phyloP scores from a whole-genome alignment of 2,329 filamentous ascomycete species.

The Phialocephala sp. region DNA sequence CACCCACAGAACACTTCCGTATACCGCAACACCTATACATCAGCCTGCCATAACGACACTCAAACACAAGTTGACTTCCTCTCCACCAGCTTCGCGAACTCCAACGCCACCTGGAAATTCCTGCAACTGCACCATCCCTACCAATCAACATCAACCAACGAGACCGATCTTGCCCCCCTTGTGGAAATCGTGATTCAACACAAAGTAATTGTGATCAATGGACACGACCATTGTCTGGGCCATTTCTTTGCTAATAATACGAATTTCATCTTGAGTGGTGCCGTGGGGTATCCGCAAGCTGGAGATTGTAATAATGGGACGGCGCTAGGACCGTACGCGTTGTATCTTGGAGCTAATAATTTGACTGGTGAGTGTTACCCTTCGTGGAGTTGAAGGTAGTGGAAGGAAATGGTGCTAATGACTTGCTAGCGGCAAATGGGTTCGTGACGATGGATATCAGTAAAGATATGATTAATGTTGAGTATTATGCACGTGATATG shows the following conservation, averaged over 20 bases:
- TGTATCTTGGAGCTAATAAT: constrained; percentile 36
- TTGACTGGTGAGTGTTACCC: constrained; percentile 12
- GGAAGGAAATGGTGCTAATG: not conserved
- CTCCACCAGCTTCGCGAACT: constrained; percentile 32
- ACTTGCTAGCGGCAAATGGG: constrained; percentile 34
- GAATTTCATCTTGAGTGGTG: constrained; percentile 35
- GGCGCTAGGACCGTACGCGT: constrained; percentile 33
- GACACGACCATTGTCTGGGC: constrained; percentile 39
- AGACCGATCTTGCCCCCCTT: constrained; percentile 37
- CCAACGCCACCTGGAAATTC: constrained; percentile 38
- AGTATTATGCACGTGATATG: constrained; percentile 32
- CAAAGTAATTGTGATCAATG: constrained; percentile 36
- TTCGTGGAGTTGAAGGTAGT: not conserved
- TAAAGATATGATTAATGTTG: constrained; percentile 31
- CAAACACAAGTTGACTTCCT: constrained; percentile 36
- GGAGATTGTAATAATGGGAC: constrained; percentile 40
- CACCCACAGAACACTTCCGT: constrained; percentile 28
- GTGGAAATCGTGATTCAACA: constrained; percentile 32
- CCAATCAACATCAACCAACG: constrained; percentile 29
- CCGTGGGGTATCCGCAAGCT: constrained; percentile 26
- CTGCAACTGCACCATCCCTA: constrained; percentile 38
- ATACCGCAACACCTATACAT: constrained; percentile 35
- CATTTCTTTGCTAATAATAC: constrained; percentile 37
- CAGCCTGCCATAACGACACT: constrained; percentile 33
- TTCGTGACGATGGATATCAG: constrained; percentile 40